Evolutionary conservation across 805 yeast genomes (phyloP).

Genomic region (Saccharomycopsis fibuligera): DNA sequence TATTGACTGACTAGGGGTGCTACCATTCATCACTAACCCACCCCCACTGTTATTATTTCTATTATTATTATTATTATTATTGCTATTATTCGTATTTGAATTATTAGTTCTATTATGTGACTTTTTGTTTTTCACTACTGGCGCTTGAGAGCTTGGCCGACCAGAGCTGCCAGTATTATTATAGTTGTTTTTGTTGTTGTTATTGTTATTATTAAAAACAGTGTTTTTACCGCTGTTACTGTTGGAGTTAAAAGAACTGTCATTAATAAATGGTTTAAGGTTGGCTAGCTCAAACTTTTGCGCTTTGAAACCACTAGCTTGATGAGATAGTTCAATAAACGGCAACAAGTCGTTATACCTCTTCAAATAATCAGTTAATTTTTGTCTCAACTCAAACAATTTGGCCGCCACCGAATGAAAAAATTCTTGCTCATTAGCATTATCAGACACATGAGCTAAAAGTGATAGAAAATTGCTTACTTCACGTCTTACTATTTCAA

Average conservation of each 20-base stretch:
- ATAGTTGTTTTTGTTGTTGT: background rate
- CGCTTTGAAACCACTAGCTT: constrained; percentile 16
- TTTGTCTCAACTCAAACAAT: constrained; percentile 12
- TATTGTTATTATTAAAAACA: background rate
- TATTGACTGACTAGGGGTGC: background rate
- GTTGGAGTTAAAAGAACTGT: no score
- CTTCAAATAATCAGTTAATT: constrained; percentile 12
- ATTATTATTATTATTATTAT: background rate
- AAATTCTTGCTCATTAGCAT: constrained; percentile 10
- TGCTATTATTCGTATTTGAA: background rate
- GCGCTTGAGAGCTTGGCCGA: background rate
- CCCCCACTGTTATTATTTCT: background rate
- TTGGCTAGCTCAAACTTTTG: background rate
- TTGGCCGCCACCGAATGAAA: constrained; percentile 12
- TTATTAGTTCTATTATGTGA: no score
- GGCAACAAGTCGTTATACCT: constrained; percentile 61
- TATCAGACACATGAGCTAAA: constrained; percentile 15
- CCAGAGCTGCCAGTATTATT: background rate
- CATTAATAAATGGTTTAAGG: background rate
- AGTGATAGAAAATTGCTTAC: constrained; percentile 13
- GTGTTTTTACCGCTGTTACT: background rate
- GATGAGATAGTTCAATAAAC: constrained; percentile 36
- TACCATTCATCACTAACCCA: background rate
- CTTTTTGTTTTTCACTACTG: background rate
- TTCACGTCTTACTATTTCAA: constrained; percentile 17